Evolutionary conservation across 73 alveolate species (phyloP).

Genomic region (Durusdinium trenchii): DNA sequence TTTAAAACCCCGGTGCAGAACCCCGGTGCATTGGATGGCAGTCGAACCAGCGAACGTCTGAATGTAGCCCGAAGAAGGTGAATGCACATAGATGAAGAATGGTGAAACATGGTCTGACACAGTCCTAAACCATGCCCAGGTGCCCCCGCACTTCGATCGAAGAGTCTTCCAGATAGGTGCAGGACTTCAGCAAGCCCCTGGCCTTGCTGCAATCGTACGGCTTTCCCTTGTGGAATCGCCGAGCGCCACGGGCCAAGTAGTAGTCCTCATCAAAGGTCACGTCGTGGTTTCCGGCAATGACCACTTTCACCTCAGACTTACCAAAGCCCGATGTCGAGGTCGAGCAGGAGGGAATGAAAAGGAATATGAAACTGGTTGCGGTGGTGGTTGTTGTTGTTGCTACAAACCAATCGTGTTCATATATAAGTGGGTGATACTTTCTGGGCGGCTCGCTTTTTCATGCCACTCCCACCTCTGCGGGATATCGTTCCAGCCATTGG

Average conservation of each 20-base stretch:
- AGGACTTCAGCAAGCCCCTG: neutral
- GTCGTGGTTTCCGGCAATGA: slow-evolving; percentile 89
- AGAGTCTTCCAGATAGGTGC: slow-evolving; percentile 15
- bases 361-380: too few species aligned
- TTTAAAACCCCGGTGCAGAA: neutral
- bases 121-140: neutral
- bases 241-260: slow-evolving; percentile 30
- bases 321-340: too few species aligned
- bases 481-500: slow-evolving; percentile 50
- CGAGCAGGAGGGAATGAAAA: too few species aligned
- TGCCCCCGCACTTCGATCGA: slow-evolving; percentile 57
- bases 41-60: neutral
- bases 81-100: neutral
- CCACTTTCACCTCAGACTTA: too few species aligned
- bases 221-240: neutral
- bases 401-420: too few species aligned
- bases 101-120: neutral
- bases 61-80: neutral
- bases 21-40: neutral
- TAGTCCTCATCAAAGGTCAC: slow-evolving; percentile 60
- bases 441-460: too few species aligned
- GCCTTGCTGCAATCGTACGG: slow-evolving; percentile 14
- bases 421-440: too few species aligned
- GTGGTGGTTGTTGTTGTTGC: too few species aligned
- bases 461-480: too few species aligned